A percentile compares a stretch with the other conserved stretches of the same genome.
Evolutionary conservation across 2,329 filamentous ascomycete genomes (phyloP).

Genomic region (Colletotrichum neosansevieriae): DNA sequence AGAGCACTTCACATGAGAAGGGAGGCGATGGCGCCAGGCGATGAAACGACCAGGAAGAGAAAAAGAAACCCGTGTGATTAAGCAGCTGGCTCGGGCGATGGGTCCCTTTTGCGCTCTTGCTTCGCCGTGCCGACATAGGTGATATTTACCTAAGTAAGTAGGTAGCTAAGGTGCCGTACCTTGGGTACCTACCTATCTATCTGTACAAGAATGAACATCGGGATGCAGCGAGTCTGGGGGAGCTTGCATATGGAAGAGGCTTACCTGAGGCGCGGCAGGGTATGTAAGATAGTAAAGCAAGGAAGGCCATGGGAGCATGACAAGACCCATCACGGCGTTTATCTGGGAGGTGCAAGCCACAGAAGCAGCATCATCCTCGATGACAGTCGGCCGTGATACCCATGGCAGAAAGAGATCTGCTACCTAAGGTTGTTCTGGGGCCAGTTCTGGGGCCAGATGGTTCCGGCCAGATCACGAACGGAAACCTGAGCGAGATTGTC

Average conservation of each 20-base stretch:
- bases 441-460: background rate
- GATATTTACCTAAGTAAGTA: background rate
- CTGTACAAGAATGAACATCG: background rate
- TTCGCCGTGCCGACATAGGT: no score
- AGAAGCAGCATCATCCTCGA: conserved; percentile 6
- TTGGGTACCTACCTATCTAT: no score
- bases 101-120: no score
- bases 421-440: background rate
- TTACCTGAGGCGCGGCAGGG: conserved; percentile 3
- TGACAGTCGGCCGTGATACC: conserved; percentile 3
- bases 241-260: background rate
- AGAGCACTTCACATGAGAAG: background rate
- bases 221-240: conserved; percentile 7
- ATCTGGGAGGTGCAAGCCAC: background rate
- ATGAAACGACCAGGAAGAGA: conserved; percentile 41
- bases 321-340: conserved; percentile 4
- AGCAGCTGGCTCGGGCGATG: background rate
- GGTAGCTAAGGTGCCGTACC: background rate
- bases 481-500: conserved; percentile 20
- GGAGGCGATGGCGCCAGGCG: conserved; percentile 1
- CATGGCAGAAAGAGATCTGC: background rate
- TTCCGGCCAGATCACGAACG: conserved; percentile 12
- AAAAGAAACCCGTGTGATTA: conserved; percentile 26
- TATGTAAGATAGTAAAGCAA: background rate
- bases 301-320: background rate